Evolutionary conservation across 345 rosid genomes (phyloP).

Genomic region (Citrus unshiu): DNA sequence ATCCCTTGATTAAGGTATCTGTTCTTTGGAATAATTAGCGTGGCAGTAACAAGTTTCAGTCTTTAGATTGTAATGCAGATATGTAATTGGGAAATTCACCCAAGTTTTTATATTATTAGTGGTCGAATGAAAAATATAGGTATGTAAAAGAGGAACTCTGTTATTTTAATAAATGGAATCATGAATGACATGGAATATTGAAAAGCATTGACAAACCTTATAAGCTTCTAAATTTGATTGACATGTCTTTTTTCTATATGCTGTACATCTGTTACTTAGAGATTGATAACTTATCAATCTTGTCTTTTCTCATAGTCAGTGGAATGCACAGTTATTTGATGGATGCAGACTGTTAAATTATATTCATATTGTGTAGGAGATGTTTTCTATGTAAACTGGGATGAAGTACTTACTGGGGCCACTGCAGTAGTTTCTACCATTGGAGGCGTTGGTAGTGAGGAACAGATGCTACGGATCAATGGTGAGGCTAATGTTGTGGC

Average conservation of each 20-base stretch:
- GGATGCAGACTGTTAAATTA: constrained; percentile 1
- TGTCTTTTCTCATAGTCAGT: background rate
- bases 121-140: background rate
- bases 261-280: background rate
- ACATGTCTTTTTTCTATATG: background rate
- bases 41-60: background rate
- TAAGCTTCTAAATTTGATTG: background rate
- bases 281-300: background rate
- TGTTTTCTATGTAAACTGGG: constrained; percentile 90
- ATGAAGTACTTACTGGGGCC: constrained; percentile 89
- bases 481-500: constrained; percentile 84
- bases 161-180: background rate
- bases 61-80: too few species aligned
- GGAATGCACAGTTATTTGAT: background rate
- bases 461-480: constrained; percentile 85
- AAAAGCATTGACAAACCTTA: background rate
- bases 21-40: background rate
- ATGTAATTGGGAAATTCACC: background rate
- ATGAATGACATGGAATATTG: background rate
- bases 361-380: constrained; percentile 50
- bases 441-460: constrained; percentile 91
- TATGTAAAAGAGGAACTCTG: background rate
- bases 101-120: background rate
- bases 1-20: background rate
- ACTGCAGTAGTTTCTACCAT: constrained; percentile 87